Conservation (phyloP, 2,329 filamentous ascomycete genomes). For the Diaporthe destruens region DNA sequence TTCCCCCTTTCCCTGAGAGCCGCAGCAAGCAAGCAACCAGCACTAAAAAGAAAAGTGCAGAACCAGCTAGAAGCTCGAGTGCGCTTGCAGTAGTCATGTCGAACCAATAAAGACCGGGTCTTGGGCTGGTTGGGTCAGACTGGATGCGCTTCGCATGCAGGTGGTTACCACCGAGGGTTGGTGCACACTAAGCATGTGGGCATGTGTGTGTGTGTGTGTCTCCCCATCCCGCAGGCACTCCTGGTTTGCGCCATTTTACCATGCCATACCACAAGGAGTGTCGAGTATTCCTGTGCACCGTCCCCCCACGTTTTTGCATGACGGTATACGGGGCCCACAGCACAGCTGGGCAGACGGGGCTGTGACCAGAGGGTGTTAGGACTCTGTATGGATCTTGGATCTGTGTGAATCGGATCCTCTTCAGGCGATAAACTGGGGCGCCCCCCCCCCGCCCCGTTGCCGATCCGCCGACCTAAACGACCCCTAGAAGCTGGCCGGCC, state of each 20-base stretch:
- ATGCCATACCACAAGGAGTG: constrained; percentile 1
- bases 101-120: background rate
- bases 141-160: constrained; percentile 13
- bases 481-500: background rate
- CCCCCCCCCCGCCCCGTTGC: background rate
- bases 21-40: constrained; percentile 19
- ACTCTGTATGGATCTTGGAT: background rate
- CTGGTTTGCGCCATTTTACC: constrained; percentile 28
- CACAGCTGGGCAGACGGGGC: constrained; percentile 16
- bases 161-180: background rate
- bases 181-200: background rate
- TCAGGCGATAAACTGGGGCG: constrained; percentile 14
- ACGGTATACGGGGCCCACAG: background rate
- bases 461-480: constrained; percentile 3
- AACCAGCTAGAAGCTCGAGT: constrained; percentile 26
- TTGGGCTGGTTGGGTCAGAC: constrained; percentile 23
- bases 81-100: constrained; percentile 2
- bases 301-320: constrained; percentile 18
- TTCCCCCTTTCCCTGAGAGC: constrained; percentile 3
- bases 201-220: no score
- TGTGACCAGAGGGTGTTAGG: constrained; percentile 7
- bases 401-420: constrained; percentile 22
- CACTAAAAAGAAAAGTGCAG: constrained; percentile 4
- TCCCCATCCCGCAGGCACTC: constrained; percentile 25
- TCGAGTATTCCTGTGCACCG: background rate